phyloP scores from a whole-genome alignment of 2,329 filamentous ascomycete species.

The Ophidiomyces ophidiicola region DNA sequence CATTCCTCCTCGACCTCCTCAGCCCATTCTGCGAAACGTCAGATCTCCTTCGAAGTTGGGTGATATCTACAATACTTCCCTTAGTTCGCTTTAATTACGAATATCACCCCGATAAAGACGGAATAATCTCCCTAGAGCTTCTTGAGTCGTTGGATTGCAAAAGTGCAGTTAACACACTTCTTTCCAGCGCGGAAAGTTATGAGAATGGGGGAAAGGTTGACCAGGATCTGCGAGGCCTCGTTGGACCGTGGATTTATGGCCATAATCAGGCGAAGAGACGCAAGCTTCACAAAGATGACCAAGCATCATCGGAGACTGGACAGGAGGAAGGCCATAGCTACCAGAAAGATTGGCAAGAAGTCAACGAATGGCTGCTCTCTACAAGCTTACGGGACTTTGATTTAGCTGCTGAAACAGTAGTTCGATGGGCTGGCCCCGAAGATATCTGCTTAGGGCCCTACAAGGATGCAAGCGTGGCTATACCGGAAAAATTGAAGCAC shows the following conservation, averaged over 20 bases:
- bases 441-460: constrained; percentile 49
- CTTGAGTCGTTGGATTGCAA: constrained; percentile 42
- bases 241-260: constrained; percentile 54
- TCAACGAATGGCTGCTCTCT: constrained; percentile 48
- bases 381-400: constrained; percentile 41
- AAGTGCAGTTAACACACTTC: constrained; percentile 42
- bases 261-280: constrained; percentile 43
- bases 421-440: constrained; percentile 48
- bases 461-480: constrained; percentile 30
- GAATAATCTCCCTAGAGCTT: constrained; percentile 37
- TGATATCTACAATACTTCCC: constrained; percentile 48
- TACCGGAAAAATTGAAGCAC: background rate
- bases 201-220: constrained; percentile 32
- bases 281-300: constrained; percentile 38
- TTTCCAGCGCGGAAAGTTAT: constrained; percentile 33
- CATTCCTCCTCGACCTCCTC: constrained; percentile 44
- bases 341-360: constrained; percentile 42
- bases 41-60: constrained; percentile 45
- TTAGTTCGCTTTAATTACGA: constrained; percentile 49
- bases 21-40: constrained; percentile 46
- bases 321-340: constrained; percentile 9
- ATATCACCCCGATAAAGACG: constrained; percentile 44
- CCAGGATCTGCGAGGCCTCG: constrained; percentile 45
- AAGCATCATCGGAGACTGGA: background rate
- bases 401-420: constrained; percentile 39